phyloP scores from a whole-genome alignment of 768 basidiomycete species.

The Leccinum boreale region DNA sequence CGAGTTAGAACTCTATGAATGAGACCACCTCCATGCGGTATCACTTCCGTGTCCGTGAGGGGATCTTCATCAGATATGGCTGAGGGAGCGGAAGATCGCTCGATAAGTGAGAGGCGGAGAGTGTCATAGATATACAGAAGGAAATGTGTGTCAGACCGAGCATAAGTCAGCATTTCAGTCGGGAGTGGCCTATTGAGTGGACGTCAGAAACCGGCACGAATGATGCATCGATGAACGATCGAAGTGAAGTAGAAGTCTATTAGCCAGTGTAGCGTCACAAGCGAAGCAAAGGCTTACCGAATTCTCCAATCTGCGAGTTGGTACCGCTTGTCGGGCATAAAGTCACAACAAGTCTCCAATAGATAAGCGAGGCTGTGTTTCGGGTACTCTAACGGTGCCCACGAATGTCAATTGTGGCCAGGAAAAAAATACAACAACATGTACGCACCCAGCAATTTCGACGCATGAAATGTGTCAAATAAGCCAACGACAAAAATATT shows the following conservation, averaged over 20 bases:
- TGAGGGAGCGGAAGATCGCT: conserved; percentile 44
- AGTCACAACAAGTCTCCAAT: conserved; percentile 86
- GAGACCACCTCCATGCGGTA: conserved; percentile 35
- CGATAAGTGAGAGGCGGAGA: conserved; percentile 83
- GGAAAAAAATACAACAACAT: neutral
- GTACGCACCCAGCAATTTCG: conserved; percentile 67
- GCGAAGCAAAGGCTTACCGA: conserved; percentile 42
- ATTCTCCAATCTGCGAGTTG: conserved; percentile 98
- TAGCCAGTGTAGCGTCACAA: neutral
- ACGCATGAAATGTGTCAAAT: conserved; percentile 98
- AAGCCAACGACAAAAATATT: conserved; percentile 90
- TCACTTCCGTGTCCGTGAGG: neutral
- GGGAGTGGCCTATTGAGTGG: conserved; percentile 61
- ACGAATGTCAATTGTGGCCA: neutral
- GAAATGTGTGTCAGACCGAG: conserved; percentile 95
- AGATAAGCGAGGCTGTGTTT: conserved; percentile 81
- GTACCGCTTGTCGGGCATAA: conserved; percentile 90
- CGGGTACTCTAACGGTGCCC: conserved; percentile 58
- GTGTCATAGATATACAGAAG: conserved; percentile 90
- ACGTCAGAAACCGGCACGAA: neutral
- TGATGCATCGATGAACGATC: neutral
- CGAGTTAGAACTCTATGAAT: conserved; percentile 65
- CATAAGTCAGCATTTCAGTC: conserved; percentile 86
- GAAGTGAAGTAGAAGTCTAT: neutral
- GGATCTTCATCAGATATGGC: conserved; percentile 18